These are phyloP conservation scores for Avena eriantha DNA, from an alignment of 176 grass and related monocot genomes.

Conservation along the genomic window DNA sequence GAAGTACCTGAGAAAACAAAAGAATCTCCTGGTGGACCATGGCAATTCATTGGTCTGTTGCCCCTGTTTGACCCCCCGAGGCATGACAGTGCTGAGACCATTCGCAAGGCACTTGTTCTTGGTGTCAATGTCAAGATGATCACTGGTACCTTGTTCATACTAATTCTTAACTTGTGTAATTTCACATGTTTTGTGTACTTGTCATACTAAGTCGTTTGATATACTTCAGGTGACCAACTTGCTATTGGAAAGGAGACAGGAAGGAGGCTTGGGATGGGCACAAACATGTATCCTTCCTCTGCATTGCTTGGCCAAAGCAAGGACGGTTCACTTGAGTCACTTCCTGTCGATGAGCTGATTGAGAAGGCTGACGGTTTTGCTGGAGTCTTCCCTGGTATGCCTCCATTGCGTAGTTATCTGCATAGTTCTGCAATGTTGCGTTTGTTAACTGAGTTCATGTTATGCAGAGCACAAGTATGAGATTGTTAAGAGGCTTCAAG, in stretches of 20 bases:
- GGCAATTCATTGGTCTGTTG: constrained; percentile 94
- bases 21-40: constrained; percentile 76
- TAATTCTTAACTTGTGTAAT: neutral
- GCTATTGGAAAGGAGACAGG: constrained; percentile 98
- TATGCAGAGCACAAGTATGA: constrained; percentile 96
- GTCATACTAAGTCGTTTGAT: constrained; percentile 1
- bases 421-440: neutral
- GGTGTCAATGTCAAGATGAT: constrained; percentile 99
- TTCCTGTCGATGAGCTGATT: constrained; percentile 95
- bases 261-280: constrained; percentile 98
- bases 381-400: constrained; percentile 93
- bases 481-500: constrained; percentile 95
- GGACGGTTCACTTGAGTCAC: constrained; percentile 67
- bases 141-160: constrained; percentile 56
- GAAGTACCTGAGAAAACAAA: constrained; percentile 93
- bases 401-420: neutral
- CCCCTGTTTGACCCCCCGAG: constrained; percentile 96
- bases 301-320: constrained; percentile 83
- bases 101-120: constrained; percentile 90
- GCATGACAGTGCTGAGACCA: constrained; percentile 99
- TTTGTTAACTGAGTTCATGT: constrained; percentile 14
- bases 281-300: constrained; percentile 99
- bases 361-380: constrained; percentile 99
- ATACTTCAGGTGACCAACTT: constrained; percentile 88
- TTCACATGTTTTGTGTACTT: neutral